A percentile compares a stretch with the other conserved stretches of the same genome.
phyloP scores from a whole-genome alignment of 192 early-diverging fungal genomes.

The Piromyces sp. region DNA sequence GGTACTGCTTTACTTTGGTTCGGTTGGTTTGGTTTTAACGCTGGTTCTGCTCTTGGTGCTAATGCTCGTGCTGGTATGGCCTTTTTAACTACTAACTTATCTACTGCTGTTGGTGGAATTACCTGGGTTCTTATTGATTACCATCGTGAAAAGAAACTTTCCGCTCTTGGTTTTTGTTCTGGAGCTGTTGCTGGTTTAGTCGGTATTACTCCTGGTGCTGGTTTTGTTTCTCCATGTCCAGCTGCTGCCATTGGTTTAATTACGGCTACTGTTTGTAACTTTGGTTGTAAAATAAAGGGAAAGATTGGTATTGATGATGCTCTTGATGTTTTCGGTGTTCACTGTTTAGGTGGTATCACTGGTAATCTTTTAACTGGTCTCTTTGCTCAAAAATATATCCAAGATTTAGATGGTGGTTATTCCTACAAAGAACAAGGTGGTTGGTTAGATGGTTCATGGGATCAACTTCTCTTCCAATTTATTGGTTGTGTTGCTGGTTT shows the following conservation, averaged over 20 bases:
- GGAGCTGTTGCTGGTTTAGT: conserved; percentile 76
- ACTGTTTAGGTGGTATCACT: conserved; percentile 31
- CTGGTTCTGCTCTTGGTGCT: conserved; percentile 51
- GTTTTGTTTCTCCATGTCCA: conserved; percentile 53
- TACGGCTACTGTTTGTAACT: conserved; percentile 39
- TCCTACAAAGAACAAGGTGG: conserved; percentile 12
- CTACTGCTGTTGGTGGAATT: conserved; percentile 47
- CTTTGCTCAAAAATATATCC: conserved; percentile 58
- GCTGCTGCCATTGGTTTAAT: conserved; percentile 58
- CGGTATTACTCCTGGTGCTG: conserved; percentile 69
- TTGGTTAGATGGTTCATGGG: conserved; percentile 49
- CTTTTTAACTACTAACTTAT: conserved; percentile 54
- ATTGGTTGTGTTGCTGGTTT: conserved; percentile 40
- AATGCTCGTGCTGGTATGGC: conserved; percentile 58
- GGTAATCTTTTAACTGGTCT: conserved; percentile 72
- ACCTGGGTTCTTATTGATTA: conserved; percentile 61
- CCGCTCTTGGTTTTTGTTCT: conserved; percentile 69
- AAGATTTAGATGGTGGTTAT: conserved; percentile 29
- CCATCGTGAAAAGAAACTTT: conserved; percentile 47
- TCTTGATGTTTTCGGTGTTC: conserved; percentile 62
- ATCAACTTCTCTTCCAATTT: conserved; percentile 51
- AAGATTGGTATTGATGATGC: conserved; percentile 24
- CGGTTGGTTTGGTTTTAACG: conserved; percentile 85
- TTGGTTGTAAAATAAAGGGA: conserved; percentile 42
- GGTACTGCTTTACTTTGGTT: conserved; percentile 74